Evolutionary conservation across 1,139 yeast species (phyloP).

Genomic region (Kazachstania sp.): DNA sequence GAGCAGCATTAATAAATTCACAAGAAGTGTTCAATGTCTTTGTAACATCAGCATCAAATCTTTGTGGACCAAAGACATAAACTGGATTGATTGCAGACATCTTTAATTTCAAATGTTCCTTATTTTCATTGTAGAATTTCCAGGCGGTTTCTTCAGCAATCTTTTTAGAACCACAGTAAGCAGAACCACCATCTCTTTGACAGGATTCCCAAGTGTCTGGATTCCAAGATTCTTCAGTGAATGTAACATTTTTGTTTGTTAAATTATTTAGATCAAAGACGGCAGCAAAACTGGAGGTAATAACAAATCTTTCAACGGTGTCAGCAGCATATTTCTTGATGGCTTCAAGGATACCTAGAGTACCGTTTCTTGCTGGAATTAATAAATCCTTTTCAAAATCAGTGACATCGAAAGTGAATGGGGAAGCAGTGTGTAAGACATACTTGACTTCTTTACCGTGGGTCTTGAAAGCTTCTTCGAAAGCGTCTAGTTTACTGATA

Average conservation of each 20-base stretch:
- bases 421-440: constrained; percentile 56
- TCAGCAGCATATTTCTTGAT: constrained; percentile 39
- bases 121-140: constrained; percentile 37
- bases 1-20: constrained; percentile 29
- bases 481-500: constrained; percentile 41
- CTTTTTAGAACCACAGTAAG: constrained; percentile 45
- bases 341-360: constrained; percentile 37
- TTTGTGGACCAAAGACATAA: constrained; percentile 43
- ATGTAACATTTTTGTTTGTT: constrained; percentile 60
- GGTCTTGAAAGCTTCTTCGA: constrained; percentile 41
- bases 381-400: constrained; percentile 37
- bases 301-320: constrained; percentile 40
- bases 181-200: constrained; percentile 29
- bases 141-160: constrained; percentile 49
- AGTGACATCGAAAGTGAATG: constrained; percentile 35
- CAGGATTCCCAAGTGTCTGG: constrained; percentile 33
- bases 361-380: constrained; percentile 47
- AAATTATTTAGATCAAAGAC: constrained; percentile 37
- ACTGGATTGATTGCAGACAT: constrained; percentile 44
- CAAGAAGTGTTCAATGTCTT: constrained; percentile 33
- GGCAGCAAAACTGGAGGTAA: constrained; percentile 45
- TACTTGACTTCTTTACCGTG: constrained; percentile 41
- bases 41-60: constrained; percentile 31
- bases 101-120: constrained; percentile 36
- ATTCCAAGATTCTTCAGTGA: constrained; percentile 37